These are phyloP conservation scores for Cladosporium sp. DNA, from an alignment of 2,329 filamentous ascomycete genomes.

Conservation along the genomic window DNA sequence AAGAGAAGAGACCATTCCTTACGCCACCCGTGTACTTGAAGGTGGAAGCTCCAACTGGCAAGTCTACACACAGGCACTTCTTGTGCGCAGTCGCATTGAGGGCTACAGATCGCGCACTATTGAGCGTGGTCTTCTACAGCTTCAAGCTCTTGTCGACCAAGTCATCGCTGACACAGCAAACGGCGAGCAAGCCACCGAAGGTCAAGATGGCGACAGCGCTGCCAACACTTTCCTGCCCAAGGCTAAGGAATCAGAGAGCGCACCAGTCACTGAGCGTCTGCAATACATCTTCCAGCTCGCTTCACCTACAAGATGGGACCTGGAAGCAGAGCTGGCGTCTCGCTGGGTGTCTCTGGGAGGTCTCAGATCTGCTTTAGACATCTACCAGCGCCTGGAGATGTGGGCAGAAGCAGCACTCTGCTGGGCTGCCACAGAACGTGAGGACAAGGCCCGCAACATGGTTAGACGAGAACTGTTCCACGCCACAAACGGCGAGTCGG, in stretches of 20 bases:
- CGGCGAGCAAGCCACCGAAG: conserved; percentile 19
- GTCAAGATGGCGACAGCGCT: conserved; percentile 38
- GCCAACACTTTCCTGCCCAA: conserved; percentile 80
- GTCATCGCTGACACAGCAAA: conserved; percentile 79
- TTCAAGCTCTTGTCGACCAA: conserved; percentile 94
- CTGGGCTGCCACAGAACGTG: conserved; percentile 73
- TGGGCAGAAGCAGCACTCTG: conserved; percentile 96
- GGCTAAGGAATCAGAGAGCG: conserved; percentile 73
- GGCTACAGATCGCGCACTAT: conserved; percentile 82
- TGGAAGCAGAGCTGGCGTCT: conserved; percentile 88
- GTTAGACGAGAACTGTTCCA: conserved; percentile 78
- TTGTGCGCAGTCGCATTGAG: conserved; percentile 88
- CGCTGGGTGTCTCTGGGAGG: conserved; percentile 91
- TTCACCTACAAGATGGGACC: conserved; percentile 86
- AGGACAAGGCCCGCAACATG: conserved; percentile 77
- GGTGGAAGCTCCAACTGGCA: conserved; percentile 97
- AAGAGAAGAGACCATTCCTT: conserved; percentile 89
- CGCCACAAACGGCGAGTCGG: conserved; percentile 50
- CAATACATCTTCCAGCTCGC: conserved; percentile 81
- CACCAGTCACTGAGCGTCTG: conserved; percentile 72
- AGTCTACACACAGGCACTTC: conserved; percentile 88
- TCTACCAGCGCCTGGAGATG: conserved; percentile 88
- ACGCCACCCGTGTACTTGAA: conserved; percentile 81
- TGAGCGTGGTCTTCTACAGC: conserved; percentile 84
- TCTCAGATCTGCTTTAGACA: conserved; percentile 85